Evolutionary conservation across 2,329 filamentous ascomycete genomes (phyloP), one percentile per base, ranked within the genome.

Genomic region (Fusarium sp.): DNA sequence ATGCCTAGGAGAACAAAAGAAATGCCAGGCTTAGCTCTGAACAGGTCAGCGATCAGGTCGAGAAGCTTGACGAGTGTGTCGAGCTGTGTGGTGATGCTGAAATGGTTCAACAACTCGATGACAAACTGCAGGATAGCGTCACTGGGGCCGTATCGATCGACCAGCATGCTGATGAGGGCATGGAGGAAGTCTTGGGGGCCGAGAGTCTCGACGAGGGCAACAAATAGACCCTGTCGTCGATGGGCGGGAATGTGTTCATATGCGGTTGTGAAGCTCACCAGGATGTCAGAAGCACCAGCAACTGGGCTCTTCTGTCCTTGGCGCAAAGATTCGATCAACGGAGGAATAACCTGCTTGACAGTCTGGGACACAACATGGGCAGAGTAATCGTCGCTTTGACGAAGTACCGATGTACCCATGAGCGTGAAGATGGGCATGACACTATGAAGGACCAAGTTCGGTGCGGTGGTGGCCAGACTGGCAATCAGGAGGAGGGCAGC

Each of bases 361-460:
- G 96, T 98, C 82, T 93, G 94, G 73, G 96, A 93, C 59, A 97
- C 95, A 32, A 99, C 95, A 77, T 97, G 93, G 14, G 94, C 94
- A 22, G 96, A 98, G 80, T 97, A 98, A 72, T 98, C 95, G 73
- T 99, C 96, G 72, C 93, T 93, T 80, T 97, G 95, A 48, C 92
- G 90, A 49, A 99, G 85, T 20, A 97, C 90, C 5, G 93, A 97
- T 43, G 91, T 92, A 41, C 95, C 94, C 90, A 98, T 97, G 77
- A 98, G 97, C 0, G 96, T 98, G 81, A 99, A 99, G 52, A 99
- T 95, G 14, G 96, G 96, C 96, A 99, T 99, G 54, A 99, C 93
- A 72, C 94, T 97, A 80, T 99, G 95, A 58, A 99, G 85, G 4
- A 99, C 93, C 47, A 97, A 83, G 77, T 97, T 94, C 0, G 96